Conservation (phyloP, 1,284 basidiomycete species). For the Spongiforma sp. region DNA sequence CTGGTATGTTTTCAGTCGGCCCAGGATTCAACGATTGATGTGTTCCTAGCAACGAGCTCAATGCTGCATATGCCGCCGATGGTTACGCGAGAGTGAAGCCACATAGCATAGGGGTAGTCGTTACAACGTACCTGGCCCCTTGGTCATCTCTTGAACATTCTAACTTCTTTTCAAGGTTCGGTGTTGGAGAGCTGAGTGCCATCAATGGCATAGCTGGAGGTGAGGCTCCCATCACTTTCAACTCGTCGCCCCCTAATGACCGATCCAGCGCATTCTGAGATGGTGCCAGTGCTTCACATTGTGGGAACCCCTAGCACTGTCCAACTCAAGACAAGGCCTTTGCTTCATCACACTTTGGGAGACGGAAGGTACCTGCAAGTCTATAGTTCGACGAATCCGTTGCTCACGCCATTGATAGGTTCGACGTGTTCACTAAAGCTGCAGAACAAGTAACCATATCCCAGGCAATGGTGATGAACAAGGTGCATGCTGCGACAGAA, state of each 20-base stretch:
- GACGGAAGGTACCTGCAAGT: conserved; percentile 62
- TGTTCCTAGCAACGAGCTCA: conserved; percentile 76
- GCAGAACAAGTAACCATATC: conserved; percentile 78
- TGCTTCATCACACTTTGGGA: conserved; percentile 89
- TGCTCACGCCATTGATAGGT: conserved; percentile 44
- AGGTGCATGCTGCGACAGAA: conserved; percentile 61
- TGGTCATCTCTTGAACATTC: background rate
- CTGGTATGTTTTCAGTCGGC: conserved; percentile 55
- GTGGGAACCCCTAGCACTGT: conserved; percentile 85
- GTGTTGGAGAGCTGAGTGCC: conserved; percentile 89
- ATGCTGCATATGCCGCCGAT: conserved; percentile 92
- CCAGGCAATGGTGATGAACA: conserved; percentile 64
- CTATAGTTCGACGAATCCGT: background rate
- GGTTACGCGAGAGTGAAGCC: conserved; percentile 90
- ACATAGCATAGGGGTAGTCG: conserved; percentile 71
- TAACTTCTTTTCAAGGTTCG: conserved; percentile 66
- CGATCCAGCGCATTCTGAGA: conserved; percentile 76
- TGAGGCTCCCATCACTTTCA: conserved; percentile 25
- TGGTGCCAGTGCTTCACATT: conserved; percentile 92
- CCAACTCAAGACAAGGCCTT: conserved; percentile 71
- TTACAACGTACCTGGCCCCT: conserved; percentile 66
- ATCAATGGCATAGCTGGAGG: conserved; percentile 82
- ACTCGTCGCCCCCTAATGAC: background rate
- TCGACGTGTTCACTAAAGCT: conserved; percentile 82
- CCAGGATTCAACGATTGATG: conserved; percentile 3